A percentile compares a stretch with the other conserved stretches of the same genome.
phyloP scores from a whole-genome alignment of 75 land plant genomes.

The Larix kaempferi region DNA sequence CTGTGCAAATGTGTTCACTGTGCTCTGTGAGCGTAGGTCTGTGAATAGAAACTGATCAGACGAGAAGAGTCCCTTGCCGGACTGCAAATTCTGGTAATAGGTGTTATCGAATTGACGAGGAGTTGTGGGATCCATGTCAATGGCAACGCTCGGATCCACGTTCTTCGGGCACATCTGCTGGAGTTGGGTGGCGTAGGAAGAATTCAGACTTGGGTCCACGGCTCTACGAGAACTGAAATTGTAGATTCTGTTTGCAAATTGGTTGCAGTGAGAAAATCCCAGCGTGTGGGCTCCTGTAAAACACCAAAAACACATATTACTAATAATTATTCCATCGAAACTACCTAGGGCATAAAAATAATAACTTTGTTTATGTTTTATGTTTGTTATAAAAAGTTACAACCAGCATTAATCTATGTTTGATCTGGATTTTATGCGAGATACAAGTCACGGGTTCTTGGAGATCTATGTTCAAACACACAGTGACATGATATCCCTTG shows the following conservation, averaged over 20 bases:
- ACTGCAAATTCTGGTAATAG: slow-evolving; percentile 53
- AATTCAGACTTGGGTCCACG: slow-evolving; percentile 58
- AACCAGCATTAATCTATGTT: too few species aligned
- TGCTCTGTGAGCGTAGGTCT: slow-evolving; percentile 35
- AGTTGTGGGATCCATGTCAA: slow-evolving; percentile 57
- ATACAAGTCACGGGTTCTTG: too few species aligned
- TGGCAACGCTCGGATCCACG: slow-evolving; percentile 55
- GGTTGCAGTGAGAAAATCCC: slow-evolving; percentile 48
- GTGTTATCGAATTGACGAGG: slow-evolving; percentile 56
- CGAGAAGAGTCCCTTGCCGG: slow-evolving; percentile 51
- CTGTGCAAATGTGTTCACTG: slow-evolving; percentile 38
- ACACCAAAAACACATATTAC: too few species aligned
- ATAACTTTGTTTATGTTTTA: too few species aligned
- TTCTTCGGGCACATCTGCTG: slow-evolving; percentile 40
- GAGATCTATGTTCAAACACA: too few species aligned
- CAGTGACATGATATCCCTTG: too few species aligned
- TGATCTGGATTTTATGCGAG: too few species aligned
- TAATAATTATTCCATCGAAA: too few species aligned
- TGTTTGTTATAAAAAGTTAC: too few species aligned
- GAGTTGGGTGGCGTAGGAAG: slow-evolving; percentile 44
- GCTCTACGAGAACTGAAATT: slow-evolving; percentile 47
- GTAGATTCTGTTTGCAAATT: slow-evolving; percentile 41
- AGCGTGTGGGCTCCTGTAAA: slow-evolving; percentile 56
- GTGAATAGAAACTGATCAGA: slow-evolving; percentile 57
- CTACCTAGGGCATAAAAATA: too few species aligned